phyloP scores from a whole-genome alignment of 1,284 basidiomycete species.

The Cutaneotrichosporon cyanovorans region DNA sequence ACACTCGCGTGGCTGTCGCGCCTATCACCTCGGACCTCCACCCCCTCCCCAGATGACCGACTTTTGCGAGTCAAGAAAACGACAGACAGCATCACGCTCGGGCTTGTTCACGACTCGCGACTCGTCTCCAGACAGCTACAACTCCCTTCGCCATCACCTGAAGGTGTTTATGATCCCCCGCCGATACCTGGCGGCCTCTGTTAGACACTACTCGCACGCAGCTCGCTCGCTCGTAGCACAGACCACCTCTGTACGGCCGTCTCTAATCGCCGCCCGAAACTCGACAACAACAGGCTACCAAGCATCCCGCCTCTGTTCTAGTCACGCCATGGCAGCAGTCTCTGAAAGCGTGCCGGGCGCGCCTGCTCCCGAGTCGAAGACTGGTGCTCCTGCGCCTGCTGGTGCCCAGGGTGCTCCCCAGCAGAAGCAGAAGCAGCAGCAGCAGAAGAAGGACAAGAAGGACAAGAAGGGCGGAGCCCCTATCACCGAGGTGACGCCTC shows the following conservation, averaged over 20 bases:
- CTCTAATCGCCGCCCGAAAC: neutral
- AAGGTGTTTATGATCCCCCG: conserved; percentile 14
- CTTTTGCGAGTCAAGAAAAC: too few species aligned
- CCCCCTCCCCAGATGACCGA: too few species aligned
- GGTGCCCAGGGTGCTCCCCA: neutral
- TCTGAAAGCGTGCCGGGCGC: conserved; percentile 7
- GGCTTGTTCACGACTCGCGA: too few species aligned
- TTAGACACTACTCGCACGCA: conserved; percentile 1
- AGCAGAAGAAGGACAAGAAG: conserved; percentile 35
- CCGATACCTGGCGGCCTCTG: conserved; percentile 6
- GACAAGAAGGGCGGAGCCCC: conserved; percentile 8
- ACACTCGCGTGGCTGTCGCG: too few species aligned
- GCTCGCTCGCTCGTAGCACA: neutral
- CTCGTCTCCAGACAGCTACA: too few species aligned
- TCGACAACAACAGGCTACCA: neutral
- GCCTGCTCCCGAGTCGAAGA: conserved; percentile 9
- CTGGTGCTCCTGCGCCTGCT: conserved; percentile 1
- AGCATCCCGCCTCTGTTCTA: conserved; percentile 3
- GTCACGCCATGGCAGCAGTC: conserved; percentile 10
- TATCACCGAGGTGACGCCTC: conserved; percentile 61
- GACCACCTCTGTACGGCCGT: conserved; percentile 4
- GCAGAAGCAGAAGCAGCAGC: conserved; percentile 1
- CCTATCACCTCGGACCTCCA: too few species aligned
- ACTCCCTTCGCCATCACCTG: neutral
- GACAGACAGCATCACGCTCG: too few species aligned